Evolutionary conservation across 345 rosid species (phyloP), one percentile per base, ranked within the genome.

Genomic region (Linum usitatissimum): DNA sequence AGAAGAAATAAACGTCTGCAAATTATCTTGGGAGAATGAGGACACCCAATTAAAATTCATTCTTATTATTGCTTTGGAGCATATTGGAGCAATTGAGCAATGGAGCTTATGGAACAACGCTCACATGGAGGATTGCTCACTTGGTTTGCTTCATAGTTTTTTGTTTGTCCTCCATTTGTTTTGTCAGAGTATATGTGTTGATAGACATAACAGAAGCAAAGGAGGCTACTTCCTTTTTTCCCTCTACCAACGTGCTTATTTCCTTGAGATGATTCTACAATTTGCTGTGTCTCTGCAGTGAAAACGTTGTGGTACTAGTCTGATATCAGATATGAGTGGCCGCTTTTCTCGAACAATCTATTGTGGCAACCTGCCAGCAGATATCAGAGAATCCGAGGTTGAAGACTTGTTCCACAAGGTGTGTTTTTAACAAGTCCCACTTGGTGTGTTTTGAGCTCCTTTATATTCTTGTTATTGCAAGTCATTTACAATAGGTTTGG

Each of bases 351-450:
- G 96, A 59, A 82, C 92, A n/a, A 90, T 93, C 70, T 93, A 93
- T 70, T 97, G 90, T 67, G 99, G 99, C 63, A 93, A 93, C 83
- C 76, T 93, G 75, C 99, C 99, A 1, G 63, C 89, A 13, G 96
- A 87, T 78, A 84, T 93, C 58, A 81, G 84, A 70, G 99, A 93
- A 76, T 70, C 66, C 36, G 97, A 90, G 78, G 77, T 93, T 72
- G 97, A 93, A 72, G 97, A 93, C 78, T 76, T 93, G 38, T 93
- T 93, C 68, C 87, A 88, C 82, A 93, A 93, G 97, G 97, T 93
- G 53, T 63, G 81, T 36, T 51, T 73, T 73, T 51, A 56, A 23
- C 55, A 36, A 34, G 6, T 34, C 28, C 28, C 28, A 23, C 28
- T 23, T 23, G 21, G 19, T 54, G 57, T 54, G 57, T n/a, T 54